Evolutionary conservation across 1,284 basidiomycete species (phyloP).

Genomic region (Fomitopsis pinicola): DNA sequence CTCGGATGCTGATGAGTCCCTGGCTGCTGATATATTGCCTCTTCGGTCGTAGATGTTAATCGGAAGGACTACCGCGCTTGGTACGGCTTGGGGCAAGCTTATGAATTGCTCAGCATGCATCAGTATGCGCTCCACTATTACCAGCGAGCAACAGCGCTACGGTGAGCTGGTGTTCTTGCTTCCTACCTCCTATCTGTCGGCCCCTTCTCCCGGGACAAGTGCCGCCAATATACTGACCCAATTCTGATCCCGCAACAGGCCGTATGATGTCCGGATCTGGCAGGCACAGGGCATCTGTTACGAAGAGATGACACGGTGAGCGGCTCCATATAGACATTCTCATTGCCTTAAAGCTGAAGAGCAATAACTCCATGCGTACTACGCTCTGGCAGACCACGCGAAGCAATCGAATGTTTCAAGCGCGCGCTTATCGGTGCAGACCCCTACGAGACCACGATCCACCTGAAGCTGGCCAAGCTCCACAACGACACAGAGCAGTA

Average conservation of each 20-base stretch:
- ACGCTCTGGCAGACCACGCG: slow-evolving; percentile 52
- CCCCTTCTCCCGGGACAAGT: slow-evolving; percentile 7
- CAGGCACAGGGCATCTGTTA: slow-evolving; percentile 93
- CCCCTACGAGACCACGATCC: slow-evolving; percentile 70
- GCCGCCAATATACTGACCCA: not conserved
- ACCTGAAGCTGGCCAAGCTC: slow-evolving; percentile 76
- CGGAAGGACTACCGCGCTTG: slow-evolving; percentile 97
- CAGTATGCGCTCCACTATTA: slow-evolving; percentile 97
- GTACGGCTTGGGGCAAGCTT: slow-evolving; percentile 98
- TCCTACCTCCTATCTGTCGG: not conserved
- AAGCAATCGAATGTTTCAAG: slow-evolving; percentile 87
- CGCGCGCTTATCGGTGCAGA: slow-evolving; percentile 86
- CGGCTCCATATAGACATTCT: not conserved
- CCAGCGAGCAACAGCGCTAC: slow-evolving; percentile 89
- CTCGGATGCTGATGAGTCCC: not conserved
- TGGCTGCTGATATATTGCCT: slow-evolving; percentile 1
- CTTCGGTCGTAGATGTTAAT: slow-evolving; percentile 68
- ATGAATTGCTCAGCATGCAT: slow-evolving; percentile 95
- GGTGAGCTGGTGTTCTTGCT: slow-evolving; percentile 42
- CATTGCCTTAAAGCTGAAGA: not conserved
- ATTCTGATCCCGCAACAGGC: slow-evolving; percentile 44
- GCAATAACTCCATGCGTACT: not conserved
- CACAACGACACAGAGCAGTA: slow-evolving; percentile 66
- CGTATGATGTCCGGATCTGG: slow-evolving; percentile 97
- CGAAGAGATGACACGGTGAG: slow-evolving; percentile 80